Percentiles rank a stretch among this genome's conserved stretches.
Conservation (phyloP, 805 yeast species). For the Saccharomycopsis babjevae region DNA sequence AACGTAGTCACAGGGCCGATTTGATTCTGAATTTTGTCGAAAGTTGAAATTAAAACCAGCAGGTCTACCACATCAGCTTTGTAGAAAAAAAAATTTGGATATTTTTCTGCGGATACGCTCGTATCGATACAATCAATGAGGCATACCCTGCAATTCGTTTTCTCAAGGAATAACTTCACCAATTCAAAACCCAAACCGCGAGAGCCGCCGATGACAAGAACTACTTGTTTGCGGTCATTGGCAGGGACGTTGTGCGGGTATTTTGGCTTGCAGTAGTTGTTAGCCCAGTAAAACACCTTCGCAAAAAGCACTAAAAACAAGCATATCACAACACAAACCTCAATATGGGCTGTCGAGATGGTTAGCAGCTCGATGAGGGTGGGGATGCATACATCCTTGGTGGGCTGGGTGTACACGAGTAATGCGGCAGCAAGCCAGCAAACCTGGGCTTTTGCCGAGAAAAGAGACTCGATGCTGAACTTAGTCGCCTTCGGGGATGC, state of each 20-base stretch:
- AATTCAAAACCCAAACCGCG: conserved; percentile 33
- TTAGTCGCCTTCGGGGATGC: not conserved
- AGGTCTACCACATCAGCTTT: conserved; percentile 28
- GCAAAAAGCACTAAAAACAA: not conserved
- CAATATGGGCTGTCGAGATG: not conserved
- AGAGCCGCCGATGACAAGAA: conserved; percentile 35
- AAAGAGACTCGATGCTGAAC: conserved; percentile 1
- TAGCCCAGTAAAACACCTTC: not conserved
- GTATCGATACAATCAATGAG: conserved; percentile 21
- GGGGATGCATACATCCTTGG: not conserved
- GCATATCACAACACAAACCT: not conserved
- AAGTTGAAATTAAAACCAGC: conserved; percentile 15
- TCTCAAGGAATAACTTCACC: conserved; percentile 19
- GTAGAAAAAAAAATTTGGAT: conserved; percentile 18
- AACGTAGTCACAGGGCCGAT: conserved; percentile 18
- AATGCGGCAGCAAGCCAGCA: not conserved
- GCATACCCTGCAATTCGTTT: conserved; percentile 21
- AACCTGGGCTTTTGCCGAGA: not conserved
- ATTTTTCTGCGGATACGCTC: not conserved
- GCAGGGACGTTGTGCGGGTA: not conserved
- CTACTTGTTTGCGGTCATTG: conserved; percentile 3
- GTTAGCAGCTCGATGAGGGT: not conserved
- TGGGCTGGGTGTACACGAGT: no score
- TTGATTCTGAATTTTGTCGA: conserved; percentile 20
- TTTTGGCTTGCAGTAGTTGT: not conserved